Percentiles rank a stretch among this genome's conserved stretches.
Conservation (phyloP, 1,284 basidiomycete species). For the Trichosporon faecale region DNA sequence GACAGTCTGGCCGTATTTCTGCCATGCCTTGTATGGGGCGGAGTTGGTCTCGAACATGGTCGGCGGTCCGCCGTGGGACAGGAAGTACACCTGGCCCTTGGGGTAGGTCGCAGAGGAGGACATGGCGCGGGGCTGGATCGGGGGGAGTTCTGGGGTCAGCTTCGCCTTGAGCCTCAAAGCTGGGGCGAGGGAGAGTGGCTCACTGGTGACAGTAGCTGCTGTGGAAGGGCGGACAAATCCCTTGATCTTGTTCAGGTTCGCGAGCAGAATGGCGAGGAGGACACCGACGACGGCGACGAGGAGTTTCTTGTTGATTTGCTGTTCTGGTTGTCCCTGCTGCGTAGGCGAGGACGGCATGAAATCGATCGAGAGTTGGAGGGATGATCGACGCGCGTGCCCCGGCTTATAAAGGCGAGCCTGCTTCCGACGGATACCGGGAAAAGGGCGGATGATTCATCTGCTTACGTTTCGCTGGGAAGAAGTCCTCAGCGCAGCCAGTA, state of each 20-base stretch:
- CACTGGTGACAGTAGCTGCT: not conserved
- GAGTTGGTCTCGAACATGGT: constrained; percentile 50
- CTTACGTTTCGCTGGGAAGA: constrained; percentile 6
- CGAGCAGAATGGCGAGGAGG: constrained; percentile 1
- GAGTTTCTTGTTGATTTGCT: not conserved
- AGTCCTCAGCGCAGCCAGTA: too few species aligned
- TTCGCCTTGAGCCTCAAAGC: too few species aligned
- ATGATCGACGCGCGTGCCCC: not conserved
- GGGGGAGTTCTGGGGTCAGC: constrained; percentile 4
- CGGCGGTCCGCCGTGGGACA: constrained; percentile 53
- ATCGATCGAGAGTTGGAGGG: not conserved
- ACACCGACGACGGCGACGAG: not conserved
- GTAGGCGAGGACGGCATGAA: not conserved
- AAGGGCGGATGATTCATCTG: constrained; percentile 2
- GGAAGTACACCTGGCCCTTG: constrained; percentile 44
- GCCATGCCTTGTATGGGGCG: constrained; percentile 52
- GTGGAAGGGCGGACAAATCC: not conserved
- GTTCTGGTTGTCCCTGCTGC: not conserved
- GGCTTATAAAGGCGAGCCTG: not conserved
- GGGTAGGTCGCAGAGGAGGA: not conserved
- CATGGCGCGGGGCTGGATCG: not conserved
- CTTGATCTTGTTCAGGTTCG: not conserved
- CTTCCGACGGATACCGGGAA: constrained; percentile 4
- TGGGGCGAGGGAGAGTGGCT: not conserved
- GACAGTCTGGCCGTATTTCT: constrained; percentile 45